Conservation (phyloP, 2,329 filamentous ascomycete species). For the Diaporthe capsici region DNA sequence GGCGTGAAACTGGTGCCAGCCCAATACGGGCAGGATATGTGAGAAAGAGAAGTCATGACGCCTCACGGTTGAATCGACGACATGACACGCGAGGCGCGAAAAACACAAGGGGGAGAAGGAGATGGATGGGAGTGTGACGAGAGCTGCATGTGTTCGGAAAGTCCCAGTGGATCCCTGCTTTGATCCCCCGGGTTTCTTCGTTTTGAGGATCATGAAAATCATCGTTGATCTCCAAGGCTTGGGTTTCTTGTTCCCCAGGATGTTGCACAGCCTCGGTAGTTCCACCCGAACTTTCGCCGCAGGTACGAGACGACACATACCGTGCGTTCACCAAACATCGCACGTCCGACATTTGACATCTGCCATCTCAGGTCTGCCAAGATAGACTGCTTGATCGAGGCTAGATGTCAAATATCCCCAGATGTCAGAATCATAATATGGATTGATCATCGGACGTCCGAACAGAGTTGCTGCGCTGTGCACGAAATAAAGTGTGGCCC, state of each 20-base stretch:
- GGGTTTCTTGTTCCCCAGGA: neutral
- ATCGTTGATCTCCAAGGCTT: slow-evolving; percentile 10
- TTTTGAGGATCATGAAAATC: slow-evolving; percentile 34
- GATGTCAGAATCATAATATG: neutral
- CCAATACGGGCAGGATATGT: slow-evolving; percentile 16
- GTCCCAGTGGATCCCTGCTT: neutral
- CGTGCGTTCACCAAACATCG: neutral
- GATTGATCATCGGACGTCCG: neutral
- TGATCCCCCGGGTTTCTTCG: slow-evolving; percentile 11
- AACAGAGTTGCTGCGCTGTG: neutral
- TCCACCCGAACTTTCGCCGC: slow-evolving; percentile 14
- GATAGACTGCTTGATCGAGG: slow-evolving; percentile 1
- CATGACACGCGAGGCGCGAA: neutral
- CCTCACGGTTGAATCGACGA: neutral
- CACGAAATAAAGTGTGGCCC: neutral
- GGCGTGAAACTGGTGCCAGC: slow-evolving; percentile 33
- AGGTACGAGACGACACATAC: slow-evolving; percentile 8
- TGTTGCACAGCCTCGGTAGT: slow-evolving; percentile 2
- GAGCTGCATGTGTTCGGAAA: neutral
- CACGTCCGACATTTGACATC: slow-evolving; percentile 2
- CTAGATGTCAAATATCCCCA: neutral
- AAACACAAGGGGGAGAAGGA: neutral
- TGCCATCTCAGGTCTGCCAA: slow-evolving; percentile 27
- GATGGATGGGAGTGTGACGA: neutral
- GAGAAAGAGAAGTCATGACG: neutral